Evolutionary conservation across 225 moss, liverwort and hornwort species (phyloP).

Genomic region (Sphagnum contortum): DNA sequence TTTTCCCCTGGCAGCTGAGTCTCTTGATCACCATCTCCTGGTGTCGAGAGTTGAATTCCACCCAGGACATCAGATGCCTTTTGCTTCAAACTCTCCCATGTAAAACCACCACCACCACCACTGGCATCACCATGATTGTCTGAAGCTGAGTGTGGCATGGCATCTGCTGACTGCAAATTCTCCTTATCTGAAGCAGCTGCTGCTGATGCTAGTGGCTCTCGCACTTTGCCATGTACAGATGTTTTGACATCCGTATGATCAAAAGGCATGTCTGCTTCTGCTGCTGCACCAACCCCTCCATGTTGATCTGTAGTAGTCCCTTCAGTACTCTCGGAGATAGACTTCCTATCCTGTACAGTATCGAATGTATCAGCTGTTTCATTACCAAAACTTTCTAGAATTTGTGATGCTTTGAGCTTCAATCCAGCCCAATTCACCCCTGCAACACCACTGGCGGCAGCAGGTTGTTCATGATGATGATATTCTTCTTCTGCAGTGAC

Average conservation of each 20-base stretch:
- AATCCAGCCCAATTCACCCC: constrained; percentile 14
- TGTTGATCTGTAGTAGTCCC: constrained; percentile 2
- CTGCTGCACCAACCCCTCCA: neutral
- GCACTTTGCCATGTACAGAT: constrained; percentile 11
- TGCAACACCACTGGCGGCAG: too few species aligned
- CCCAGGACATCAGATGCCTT: constrained; percentile 27
- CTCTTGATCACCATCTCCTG: constrained; percentile 14
- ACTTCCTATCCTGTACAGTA: constrained; percentile 21
- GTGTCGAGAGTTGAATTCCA: constrained; percentile 14
- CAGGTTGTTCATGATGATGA: neutral
- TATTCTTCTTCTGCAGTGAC: neutral
- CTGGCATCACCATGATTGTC: neutral
- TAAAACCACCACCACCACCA: constrained; percentile 2
- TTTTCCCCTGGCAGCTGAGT: constrained; percentile 5
- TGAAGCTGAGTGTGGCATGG: neutral
- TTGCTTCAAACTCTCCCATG: constrained; percentile 23
- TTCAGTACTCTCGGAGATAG: constrained; percentile 7
- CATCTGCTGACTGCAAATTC: too few species aligned
- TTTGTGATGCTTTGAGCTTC: constrained; percentile 29
- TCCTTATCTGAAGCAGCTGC: too few species aligned
- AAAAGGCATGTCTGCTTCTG: constrained; percentile 2
- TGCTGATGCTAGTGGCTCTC: constrained; percentile 4
- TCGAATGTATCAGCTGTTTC: constrained; percentile 51
- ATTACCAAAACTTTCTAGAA: constrained; percentile 29
- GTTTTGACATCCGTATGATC: constrained; percentile 15